A percentile compares a stretch with the other conserved stretches of the same genome.
Conservation (phyloP, 768 basidiomycete genomes). For the Filobasidium floriforme region DNA sequence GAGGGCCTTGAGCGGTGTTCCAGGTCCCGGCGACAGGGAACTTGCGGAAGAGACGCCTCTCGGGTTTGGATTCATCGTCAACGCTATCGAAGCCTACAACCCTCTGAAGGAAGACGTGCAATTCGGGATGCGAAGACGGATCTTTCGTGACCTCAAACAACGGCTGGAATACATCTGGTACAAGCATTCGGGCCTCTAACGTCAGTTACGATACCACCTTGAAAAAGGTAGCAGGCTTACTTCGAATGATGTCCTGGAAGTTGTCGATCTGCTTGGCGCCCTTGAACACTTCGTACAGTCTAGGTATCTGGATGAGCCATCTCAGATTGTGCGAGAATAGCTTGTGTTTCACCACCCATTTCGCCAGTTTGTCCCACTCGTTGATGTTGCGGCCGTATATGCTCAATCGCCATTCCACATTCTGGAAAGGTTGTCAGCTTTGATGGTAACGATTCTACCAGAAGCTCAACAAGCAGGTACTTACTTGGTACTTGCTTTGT, state of each 20-base stretch:
- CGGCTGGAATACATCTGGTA: conserved; percentile 77
- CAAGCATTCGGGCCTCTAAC: not conserved
- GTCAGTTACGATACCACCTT: not conserved
- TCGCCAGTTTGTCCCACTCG: conserved; percentile 98
- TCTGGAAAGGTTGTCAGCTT: conserved; percentile 35
- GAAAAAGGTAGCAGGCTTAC: conserved; percentile 52
- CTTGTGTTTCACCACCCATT: conserved; percentile 91
- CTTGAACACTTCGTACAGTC: conserved; percentile 92
- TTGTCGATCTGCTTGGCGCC: conserved; percentile 70
- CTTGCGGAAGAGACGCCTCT: conserved; percentile 83
- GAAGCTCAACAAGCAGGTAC: not conserved
- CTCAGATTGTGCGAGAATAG: conserved; percentile 93
- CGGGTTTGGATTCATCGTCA: conserved; percentile 92
- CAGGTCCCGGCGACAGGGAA: conserved; percentile 86
- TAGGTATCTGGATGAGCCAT: conserved; percentile 93
- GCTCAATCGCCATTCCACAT: conserved; percentile 94
- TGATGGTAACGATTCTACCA: not conserved
- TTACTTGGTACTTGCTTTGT: conserved; percentile 88
- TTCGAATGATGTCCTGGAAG: conserved; percentile 83
- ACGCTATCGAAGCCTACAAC: conserved; percentile 98
- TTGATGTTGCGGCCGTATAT: conserved; percentile 72
- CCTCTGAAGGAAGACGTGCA: conserved; percentile 89
- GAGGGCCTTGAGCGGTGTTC: conserved; percentile 82
- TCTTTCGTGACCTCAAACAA: conserved; percentile 94
- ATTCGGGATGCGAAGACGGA: conserved; percentile 78